phyloP scores from a whole-genome alignment of 148 eudicot genomes.

The Heliosperma pusillum region DNA sequence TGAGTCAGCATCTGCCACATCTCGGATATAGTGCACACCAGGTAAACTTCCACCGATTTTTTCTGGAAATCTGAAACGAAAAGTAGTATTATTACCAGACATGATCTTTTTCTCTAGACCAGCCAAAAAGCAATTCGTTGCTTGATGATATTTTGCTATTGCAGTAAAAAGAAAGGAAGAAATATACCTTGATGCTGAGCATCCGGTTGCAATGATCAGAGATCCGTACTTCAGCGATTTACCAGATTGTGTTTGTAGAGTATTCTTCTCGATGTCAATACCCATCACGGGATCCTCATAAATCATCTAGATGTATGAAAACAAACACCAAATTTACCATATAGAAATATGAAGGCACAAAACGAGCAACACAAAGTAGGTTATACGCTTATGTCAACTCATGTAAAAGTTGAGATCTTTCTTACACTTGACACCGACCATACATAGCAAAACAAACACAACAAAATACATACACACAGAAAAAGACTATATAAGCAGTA shows the following conservation, averaged over 20 bases:
- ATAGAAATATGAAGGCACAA: neutral
- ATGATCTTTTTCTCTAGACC: neutral
- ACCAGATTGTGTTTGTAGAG: conserved; percentile 81
- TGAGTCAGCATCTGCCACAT: conserved; percentile 87
- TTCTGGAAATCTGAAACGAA: conserved; percentile 74
- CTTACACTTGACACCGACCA: conserved; percentile 1
- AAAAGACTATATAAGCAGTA: neutral
- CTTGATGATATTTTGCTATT: no score
- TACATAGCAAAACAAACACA: neutral
- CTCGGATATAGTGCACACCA: conserved; percentile 96
- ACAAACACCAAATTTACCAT: conserved; percentile 1
- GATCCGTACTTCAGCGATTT: conserved; percentile 85
- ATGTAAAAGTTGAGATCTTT: neutral
- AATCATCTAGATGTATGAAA: conserved; percentile 50
- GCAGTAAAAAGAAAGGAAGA: neutral
- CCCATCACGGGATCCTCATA: conserved; percentile 79
- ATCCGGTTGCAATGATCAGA: conserved; percentile 89
- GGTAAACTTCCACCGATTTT: conserved; percentile 87
- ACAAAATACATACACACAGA: neutral
- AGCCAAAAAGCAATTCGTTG: neutral
- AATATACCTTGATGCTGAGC: conserved; percentile 85
- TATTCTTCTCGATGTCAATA: conserved; percentile 71
- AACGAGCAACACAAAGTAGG: neutral
- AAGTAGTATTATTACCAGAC: neutral
- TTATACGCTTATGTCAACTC: neutral